These are phyloP conservation scores for Boletus semigastroideus DNA, from an alignment of 1,284 basidiomycete genomes.

Conservation along the genomic window DNA sequence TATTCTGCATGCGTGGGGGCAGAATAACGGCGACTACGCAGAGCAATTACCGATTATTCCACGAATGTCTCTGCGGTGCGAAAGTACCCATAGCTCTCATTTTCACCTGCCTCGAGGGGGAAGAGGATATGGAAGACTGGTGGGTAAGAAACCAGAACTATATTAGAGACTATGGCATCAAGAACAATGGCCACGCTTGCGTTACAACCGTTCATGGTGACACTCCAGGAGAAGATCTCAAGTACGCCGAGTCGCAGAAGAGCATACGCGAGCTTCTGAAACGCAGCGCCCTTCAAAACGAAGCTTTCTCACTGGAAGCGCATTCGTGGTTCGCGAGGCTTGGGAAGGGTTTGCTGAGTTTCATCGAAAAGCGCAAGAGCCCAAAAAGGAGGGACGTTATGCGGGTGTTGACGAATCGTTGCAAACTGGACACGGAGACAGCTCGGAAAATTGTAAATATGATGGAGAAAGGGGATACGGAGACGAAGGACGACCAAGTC, in stretches of 20 bases:
- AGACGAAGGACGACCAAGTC: conserved; percentile 2
- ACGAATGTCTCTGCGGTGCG: conserved; percentile 32
- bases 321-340: conserved; percentile 22
- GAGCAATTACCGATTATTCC: conserved; percentile 40
- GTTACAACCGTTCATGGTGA: conserved; percentile 38
- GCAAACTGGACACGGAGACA: conserved; percentile 29
- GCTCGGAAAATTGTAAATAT: conserved; percentile 26
- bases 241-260: conserved; percentile 23
- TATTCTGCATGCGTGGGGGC: conserved; percentile 40
- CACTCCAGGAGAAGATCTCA: conserved; percentile 20
- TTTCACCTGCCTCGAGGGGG: conserved; percentile 40
- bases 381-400: conserved; percentile 24
- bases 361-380: conserved; percentile 18
- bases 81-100: conserved; percentile 40
- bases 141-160: conserved; percentile 35
- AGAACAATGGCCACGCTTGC: conserved; percentile 37
- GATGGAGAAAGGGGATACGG: conserved; percentile 21
- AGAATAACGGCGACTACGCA: conserved; percentile 36
- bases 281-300: conserved; percentile 15
- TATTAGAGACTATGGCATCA: conserved; percentile 35
- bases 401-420: conserved; percentile 25
- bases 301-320: conserved; percentile 17
- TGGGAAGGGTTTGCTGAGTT: conserved; percentile 11
- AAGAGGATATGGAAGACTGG: conserved; percentile 40
- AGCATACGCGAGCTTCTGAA: conserved; percentile 23